Conservation (phyloP, 257 asterid genomes). For the Jasminum sambac region DNA sequence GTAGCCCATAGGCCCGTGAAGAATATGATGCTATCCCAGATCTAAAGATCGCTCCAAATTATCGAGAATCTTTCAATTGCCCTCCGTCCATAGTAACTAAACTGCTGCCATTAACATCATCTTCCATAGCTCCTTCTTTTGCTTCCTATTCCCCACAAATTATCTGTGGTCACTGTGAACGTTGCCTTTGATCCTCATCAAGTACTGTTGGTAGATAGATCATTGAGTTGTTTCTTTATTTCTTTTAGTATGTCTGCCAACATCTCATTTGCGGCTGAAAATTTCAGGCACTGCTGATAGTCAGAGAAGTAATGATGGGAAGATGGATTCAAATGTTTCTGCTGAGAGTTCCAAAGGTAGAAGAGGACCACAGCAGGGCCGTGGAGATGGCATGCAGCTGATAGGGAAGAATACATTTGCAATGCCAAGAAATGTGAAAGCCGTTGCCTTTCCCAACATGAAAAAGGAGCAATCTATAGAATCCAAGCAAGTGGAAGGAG, state of each 20-base stretch:
- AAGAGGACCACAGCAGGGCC: slow-evolving; percentile 29
- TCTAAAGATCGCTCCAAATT: no score
- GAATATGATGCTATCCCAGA: no score
- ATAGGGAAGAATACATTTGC: slow-evolving; percentile 81
- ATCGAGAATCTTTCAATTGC: no score
- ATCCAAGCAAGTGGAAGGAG: slow-evolving; percentile 43
- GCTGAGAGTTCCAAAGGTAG: slow-evolving; percentile 35
- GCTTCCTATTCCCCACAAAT: no score
- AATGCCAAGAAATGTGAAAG: slow-evolving; percentile 75
- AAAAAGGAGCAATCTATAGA: slow-evolving; percentile 35
- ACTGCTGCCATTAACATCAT: no score
- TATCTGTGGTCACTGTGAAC: no score
- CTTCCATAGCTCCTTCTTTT: no score
- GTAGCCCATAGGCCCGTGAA: no score
- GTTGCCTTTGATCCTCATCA: slow-evolving; percentile 3
- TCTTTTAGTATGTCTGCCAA: neutral
- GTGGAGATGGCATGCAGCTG: slow-evolving; percentile 44
- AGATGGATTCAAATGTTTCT: slow-evolving; percentile 26
- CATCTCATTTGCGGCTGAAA: neutral
- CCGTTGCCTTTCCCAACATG: slow-evolving; percentile 49
- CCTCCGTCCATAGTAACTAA: no score
- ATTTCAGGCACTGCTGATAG: slow-evolving; percentile 38
- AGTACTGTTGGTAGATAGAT: neutral
- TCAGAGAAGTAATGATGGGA: slow-evolving; percentile 30
- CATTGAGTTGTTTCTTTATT: neutral